These are phyloP conservation scores for Cystoderma amianthinum DNA, from an alignment of 768 basidiomycete species.

Conservation along the genomic window DNA sequence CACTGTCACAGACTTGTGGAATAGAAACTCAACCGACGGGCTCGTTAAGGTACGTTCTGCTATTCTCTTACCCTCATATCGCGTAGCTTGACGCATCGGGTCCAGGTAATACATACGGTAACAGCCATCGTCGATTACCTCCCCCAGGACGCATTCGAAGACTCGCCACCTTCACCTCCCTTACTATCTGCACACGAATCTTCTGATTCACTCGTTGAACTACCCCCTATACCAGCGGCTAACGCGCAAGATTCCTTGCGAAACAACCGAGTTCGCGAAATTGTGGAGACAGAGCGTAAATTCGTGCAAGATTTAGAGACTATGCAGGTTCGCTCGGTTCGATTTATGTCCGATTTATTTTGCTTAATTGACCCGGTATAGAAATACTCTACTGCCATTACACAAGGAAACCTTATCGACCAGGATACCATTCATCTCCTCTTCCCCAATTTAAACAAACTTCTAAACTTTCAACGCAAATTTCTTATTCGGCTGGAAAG, in stretches of 20 bases:
- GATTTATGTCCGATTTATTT: slow-evolving; percentile 3
- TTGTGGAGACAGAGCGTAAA: slow-evolving; percentile 92
- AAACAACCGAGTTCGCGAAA: slow-evolving; percentile 78
- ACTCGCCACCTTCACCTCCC: slow-evolving; percentile 51
- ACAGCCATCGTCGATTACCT: slow-evolving; percentile 76
- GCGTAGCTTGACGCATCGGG: slow-evolving; percentile 4
- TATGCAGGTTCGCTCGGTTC: slow-evolving; percentile 72
- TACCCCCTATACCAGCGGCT: slow-evolving; percentile 31
- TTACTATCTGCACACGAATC: slow-evolving; percentile 51
- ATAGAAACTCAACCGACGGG: slow-evolving; percentile 87
- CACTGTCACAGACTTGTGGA: slow-evolving; percentile 87
- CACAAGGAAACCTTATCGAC: slow-evolving; percentile 79
- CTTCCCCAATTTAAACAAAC: slow-evolving; percentile 90
- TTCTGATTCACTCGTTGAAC: slow-evolving; percentile 49
- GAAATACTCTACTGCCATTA: slow-evolving; percentile 85
- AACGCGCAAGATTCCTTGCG: slow-evolving; percentile 62
- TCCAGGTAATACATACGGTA: slow-evolving; percentile 84
- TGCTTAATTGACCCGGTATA: slow-evolving; percentile 24
- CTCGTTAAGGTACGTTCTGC: slow-evolving; percentile 76
- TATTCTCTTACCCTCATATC: slow-evolving; percentile 2
- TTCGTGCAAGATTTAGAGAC: slow-evolving; percentile 96
- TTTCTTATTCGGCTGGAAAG: slow-evolving; percentile 88
- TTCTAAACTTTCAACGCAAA: slow-evolving; percentile 93
- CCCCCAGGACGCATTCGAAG: slow-evolving; percentile 61
- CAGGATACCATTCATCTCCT: slow-evolving; percentile 94